Evolutionary conservation across 768 basidiomycete genomes (phyloP).

Genomic region (Kwoniella mangroviensis): DNA sequence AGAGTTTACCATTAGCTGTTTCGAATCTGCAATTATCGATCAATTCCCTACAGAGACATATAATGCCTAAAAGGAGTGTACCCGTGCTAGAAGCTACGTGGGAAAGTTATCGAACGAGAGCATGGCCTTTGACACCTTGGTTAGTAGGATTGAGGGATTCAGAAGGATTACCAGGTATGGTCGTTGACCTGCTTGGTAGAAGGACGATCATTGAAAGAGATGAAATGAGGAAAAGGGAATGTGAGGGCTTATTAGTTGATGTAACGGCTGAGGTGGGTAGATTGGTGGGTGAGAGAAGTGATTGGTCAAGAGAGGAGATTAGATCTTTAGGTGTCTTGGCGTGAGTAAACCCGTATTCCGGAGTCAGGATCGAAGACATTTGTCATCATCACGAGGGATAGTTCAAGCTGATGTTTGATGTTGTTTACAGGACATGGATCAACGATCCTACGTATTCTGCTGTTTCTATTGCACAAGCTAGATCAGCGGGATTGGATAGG

Average conservation of each 20-base stretch:
- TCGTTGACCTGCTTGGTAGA: constrained; percentile 42
- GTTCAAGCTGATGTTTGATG: background rate
- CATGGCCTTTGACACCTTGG: constrained; percentile 54
- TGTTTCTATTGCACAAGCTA: constrained; percentile 38
- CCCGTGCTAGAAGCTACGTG: constrained; percentile 35
- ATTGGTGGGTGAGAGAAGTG: constrained; percentile 29
- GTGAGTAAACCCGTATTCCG: constrained; percentile 28
- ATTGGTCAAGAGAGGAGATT: constrained; percentile 48
- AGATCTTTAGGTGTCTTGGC: constrained; percentile 44
- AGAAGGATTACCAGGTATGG: constrained; percentile 41
- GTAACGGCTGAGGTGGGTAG: constrained; percentile 35
- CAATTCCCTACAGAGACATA: constrained; percentile 22
- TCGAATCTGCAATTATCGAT: constrained; percentile 19
- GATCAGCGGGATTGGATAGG: constrained; percentile 32
- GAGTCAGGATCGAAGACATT: background rate
- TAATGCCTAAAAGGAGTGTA: constrained; percentile 11
- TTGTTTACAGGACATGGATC: constrained; percentile 43
- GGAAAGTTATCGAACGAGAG: constrained; percentile 45
- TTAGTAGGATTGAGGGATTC: constrained; percentile 48
- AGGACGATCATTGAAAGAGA: constrained; percentile 35
- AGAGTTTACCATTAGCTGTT: constrained; percentile 25
- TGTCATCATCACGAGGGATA: no score
- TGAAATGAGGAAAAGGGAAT: constrained; percentile 31
- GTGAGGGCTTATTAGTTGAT: constrained; percentile 28
- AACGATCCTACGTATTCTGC: constrained; percentile 37